Conservation (phyloP, 1,139 yeast species). For the Blastobotrys proliferans region DNA sequence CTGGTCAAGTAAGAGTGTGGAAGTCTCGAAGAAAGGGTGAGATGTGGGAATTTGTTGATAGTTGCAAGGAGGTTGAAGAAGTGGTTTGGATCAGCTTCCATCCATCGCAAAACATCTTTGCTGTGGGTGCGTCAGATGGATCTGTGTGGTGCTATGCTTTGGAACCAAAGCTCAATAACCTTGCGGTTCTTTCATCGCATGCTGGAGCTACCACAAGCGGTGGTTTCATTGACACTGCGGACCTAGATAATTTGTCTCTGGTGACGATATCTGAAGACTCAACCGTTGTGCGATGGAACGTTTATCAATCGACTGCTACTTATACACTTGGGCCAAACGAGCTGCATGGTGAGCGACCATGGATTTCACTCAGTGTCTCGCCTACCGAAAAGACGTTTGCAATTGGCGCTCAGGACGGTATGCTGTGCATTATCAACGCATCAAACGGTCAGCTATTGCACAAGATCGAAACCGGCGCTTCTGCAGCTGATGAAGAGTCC, state of each 20-base stretch:
- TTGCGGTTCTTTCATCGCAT: slow-evolving; percentile 80
- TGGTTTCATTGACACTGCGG: slow-evolving; percentile 59
- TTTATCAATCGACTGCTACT: slow-evolving; percentile 65
- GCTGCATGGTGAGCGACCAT: slow-evolving; percentile 69
- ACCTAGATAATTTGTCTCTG: slow-evolving; percentile 57
- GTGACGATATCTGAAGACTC: slow-evolving; percentile 88
- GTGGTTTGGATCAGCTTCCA: slow-evolving; percentile 74
- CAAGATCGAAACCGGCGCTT: slow-evolving; percentile 48
- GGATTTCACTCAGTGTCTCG: slow-evolving; percentile 68
- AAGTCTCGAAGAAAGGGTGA: slow-evolving; percentile 71
- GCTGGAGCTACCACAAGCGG: slow-evolving; percentile 61
- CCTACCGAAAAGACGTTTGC: slow-evolving; percentile 49
- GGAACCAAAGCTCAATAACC: slow-evolving; percentile 52
- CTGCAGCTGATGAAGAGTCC: slow-evolving; percentile 51
- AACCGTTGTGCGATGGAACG: slow-evolving; percentile 83
- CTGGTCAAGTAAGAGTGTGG: slow-evolving; percentile 76
- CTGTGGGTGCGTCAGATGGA: slow-evolving; percentile 93
- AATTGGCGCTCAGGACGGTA: slow-evolving; percentile 84
- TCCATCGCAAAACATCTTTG: slow-evolving; percentile 65
- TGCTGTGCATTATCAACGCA: slow-evolving; percentile 67
- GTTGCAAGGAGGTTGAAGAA: slow-evolving; percentile 84
- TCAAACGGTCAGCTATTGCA: slow-evolving; percentile 70
- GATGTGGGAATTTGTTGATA: slow-evolving; percentile 68
- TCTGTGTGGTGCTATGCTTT: slow-evolving; percentile 91
- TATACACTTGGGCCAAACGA: slow-evolving; percentile 58